These are phyloP conservation scores for Kuraishia cidri DNA, from an alignment of 805 yeast genomes.

Conservation along the genomic window DNA sequence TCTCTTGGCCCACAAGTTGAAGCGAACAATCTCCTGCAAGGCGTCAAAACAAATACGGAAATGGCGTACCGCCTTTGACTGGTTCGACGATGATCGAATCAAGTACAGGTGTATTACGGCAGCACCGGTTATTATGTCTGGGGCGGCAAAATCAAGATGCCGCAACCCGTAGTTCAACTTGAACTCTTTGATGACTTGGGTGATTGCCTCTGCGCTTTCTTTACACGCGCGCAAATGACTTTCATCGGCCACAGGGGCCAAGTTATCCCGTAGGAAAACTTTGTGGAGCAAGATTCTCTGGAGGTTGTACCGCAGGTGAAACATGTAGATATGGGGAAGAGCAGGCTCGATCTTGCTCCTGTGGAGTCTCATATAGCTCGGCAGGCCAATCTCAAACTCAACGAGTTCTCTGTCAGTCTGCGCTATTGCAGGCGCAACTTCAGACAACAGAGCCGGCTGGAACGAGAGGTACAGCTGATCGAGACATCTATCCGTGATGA, in stretches of 20 bases:
- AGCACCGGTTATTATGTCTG: slow-evolving; percentile 6
- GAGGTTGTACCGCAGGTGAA: slow-evolving; percentile 5
- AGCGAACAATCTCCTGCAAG: not conserved
- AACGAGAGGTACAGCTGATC: slow-evolving; percentile 7
- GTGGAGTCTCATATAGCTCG: slow-evolving; percentile 6
- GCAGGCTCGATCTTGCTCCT: slow-evolving; percentile 1
- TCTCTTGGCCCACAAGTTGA: slow-evolving; percentile 1
- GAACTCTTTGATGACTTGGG: slow-evolving; percentile 5
- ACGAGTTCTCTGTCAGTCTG: slow-evolving; percentile 5
- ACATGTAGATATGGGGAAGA: slow-evolving; percentile 7
- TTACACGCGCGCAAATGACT: slow-evolving; percentile 3
- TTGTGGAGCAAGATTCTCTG: slow-evolving; percentile 6
- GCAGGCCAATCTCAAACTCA: slow-evolving; percentile 7
- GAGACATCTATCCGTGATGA: slow-evolving; percentile 5
- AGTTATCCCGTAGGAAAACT: slow-evolving; percentile 1
- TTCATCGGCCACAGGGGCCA: slow-evolving; percentile 3
- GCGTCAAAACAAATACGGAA: not conserved
- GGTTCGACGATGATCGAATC: not conserved
- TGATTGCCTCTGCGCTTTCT: slow-evolving; percentile 4
- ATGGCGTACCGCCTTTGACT: no score
- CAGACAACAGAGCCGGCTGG: slow-evolving; percentile 4
- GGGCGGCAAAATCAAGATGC: slow-evolving; percentile 6
- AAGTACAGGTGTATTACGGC: slow-evolving; percentile 7
- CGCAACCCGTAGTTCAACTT: slow-evolving; percentile 5
- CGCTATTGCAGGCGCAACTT: slow-evolving; percentile 4